phyloP scores from a whole-genome alignment of 331 rosid species.

The Saraca asoca region DNA sequence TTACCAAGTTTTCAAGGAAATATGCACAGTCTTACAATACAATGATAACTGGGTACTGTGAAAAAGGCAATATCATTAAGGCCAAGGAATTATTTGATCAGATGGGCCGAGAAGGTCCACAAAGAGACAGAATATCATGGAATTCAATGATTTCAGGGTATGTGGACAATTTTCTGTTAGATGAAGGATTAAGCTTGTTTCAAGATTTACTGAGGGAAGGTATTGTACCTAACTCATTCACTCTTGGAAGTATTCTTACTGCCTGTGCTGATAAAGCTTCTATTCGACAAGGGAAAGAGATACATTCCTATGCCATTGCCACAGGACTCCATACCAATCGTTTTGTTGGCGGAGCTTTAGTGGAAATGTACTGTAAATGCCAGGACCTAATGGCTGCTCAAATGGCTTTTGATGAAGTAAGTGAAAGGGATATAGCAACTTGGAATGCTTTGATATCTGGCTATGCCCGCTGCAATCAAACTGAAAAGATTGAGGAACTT shows the following conservation, averaged over 20 bases:
- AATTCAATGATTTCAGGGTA: conserved; percentile 64
- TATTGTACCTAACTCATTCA: conserved; percentile 56
- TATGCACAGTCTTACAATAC: conserved; percentile 49
- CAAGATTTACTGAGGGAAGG: conserved; percentile 44
- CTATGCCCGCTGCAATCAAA: conserved; percentile 39
- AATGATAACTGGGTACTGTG: conserved; percentile 58
- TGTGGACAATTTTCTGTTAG: conserved; percentile 38
- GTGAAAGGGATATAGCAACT: conserved; percentile 53
- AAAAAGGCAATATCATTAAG: conserved; percentile 41
- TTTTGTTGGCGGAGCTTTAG: conserved; percentile 64
- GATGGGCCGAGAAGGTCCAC: conserved; percentile 42
- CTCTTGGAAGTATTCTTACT: conserved; percentile 59
- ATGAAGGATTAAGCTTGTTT: conserved; percentile 49
- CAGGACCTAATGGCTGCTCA: conserved; percentile 45
- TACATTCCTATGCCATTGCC: conserved; percentile 50
- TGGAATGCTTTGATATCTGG: conserved; percentile 63
- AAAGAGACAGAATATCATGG: conserved; percentile 54
- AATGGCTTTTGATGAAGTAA: conserved; percentile 48
- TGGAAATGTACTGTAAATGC: conserved; percentile 57
- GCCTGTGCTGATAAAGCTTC: conserved; percentile 51
- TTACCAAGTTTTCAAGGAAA: conserved; percentile 45
- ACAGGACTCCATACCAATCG: conserved; percentile 53
- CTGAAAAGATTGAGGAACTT: conserved; percentile 36
- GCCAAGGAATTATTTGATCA: conserved; percentile 56
- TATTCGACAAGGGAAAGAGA: conserved; percentile 48